These are phyloP conservation scores for Sclerotinia trifoliorum DNA, from an alignment of 2,329 filamentous ascomycete species.

Conservation along the genomic window DNA sequence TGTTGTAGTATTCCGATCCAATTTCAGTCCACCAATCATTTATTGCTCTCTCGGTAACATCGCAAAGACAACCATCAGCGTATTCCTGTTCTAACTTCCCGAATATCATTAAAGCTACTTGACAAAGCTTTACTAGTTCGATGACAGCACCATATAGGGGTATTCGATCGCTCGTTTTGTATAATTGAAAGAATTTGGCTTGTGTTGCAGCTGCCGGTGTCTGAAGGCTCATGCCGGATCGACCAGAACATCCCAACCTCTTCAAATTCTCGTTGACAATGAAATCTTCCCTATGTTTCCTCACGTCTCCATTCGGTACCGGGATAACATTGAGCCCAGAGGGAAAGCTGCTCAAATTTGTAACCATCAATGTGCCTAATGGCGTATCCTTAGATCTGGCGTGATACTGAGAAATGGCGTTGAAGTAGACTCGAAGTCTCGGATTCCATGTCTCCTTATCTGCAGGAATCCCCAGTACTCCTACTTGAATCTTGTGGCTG, in stretches of 20 bases:
- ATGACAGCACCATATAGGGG: slow-evolving; percentile 75
- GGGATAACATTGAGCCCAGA: slow-evolving; percentile 89
- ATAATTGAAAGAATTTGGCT: slow-evolving; percentile 89
- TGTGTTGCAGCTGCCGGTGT: slow-evolving; percentile 77
- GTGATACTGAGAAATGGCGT: slow-evolving; percentile 80
- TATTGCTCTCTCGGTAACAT: slow-evolving; percentile 85
- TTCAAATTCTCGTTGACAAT: slow-evolving; percentile 95
- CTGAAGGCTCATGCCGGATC: slow-evolving; percentile 78
- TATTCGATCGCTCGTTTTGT: slow-evolving; percentile 81
- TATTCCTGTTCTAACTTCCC: slow-evolving; percentile 84
- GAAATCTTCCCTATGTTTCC: slow-evolving; percentile 76
- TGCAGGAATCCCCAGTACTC: slow-evolving; percentile 76
- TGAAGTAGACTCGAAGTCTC: slow-evolving; percentile 78
- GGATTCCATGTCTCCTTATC: slow-evolving; percentile 80
- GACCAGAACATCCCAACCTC: slow-evolving; percentile 84
- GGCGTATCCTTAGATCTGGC: slow-evolving; percentile 78
- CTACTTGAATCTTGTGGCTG: slow-evolving; percentile 73
- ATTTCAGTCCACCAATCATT: slow-evolving; percentile 96
- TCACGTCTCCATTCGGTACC: slow-evolving; percentile 82
- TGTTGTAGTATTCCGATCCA: slow-evolving; percentile 85
- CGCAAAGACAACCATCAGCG: slow-evolving; percentile 87
- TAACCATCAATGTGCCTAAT: slow-evolving; percentile 86
- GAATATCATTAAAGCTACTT: slow-evolving; percentile 84
- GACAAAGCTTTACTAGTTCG: slow-evolving; percentile 88
- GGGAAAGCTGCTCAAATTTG: slow-evolving; percentile 88